Conservation (phyloP, 2,329 filamentous ascomycete species). For the Pseudogymnoascus sp. region DNA sequence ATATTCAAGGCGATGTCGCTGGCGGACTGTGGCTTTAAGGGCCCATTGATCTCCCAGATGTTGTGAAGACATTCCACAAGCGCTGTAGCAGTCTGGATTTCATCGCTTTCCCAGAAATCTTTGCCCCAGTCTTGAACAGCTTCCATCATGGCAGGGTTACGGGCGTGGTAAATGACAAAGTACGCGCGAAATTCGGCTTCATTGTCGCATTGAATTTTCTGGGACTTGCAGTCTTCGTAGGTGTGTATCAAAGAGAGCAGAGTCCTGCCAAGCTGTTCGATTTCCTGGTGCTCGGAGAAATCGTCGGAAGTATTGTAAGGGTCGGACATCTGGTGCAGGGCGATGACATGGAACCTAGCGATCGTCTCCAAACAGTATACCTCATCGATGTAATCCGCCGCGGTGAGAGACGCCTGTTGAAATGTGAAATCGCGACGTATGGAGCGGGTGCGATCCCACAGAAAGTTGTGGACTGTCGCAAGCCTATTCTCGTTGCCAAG, state of each 20-base stretch:
- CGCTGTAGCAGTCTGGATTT: constrained; percentile 53
- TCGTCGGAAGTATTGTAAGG: constrained; percentile 49
- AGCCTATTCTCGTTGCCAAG: constrained; percentile 49
- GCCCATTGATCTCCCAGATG: constrained; percentile 49
- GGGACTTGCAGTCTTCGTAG: constrained; percentile 58
- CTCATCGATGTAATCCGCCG: constrained; percentile 44
- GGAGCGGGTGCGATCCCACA: constrained; percentile 62
- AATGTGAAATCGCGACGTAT: constrained; percentile 63
- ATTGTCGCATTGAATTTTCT: constrained; percentile 50
- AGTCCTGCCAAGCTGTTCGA: constrained; percentile 59
- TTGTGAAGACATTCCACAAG: constrained; percentile 55
- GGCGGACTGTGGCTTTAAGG: constrained; percentile 38
- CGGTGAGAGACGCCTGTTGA: constrained; percentile 50
- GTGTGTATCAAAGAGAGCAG: constrained; percentile 58
- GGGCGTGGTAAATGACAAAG: constrained; percentile 54
- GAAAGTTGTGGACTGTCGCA: constrained; percentile 50
- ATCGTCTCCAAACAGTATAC: constrained; percentile 61
- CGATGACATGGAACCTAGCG: constrained; percentile 57
- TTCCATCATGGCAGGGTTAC: constrained; percentile 50
- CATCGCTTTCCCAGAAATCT: constrained; percentile 48
- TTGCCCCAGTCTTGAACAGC: constrained; percentile 49
- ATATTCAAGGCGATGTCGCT: constrained; percentile 39
- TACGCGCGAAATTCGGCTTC: constrained; percentile 61
- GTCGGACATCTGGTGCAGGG: constrained; percentile 55
- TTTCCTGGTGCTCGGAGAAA: constrained; percentile 60